Evolutionary conservation across 768 basidiomycete species (phyloP), one percentile per base, ranked within the genome.

Genomic region (Lactarius indigo): DNA sequence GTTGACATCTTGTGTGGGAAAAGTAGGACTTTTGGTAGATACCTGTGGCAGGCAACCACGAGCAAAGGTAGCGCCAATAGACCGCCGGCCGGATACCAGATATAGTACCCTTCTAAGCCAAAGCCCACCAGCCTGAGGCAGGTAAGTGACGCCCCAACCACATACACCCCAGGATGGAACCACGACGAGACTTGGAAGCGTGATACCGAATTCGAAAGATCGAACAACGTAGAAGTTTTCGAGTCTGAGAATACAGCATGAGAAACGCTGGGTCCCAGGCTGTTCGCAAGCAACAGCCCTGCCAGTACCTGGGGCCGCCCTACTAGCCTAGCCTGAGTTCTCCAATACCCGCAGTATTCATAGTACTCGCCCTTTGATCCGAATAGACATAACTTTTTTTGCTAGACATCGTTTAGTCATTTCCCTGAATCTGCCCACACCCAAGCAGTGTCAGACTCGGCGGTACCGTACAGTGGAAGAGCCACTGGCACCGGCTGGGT

Each of bases 301-400:
- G 6, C 23, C 44, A 47, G 10, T 50, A 26, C 37, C 37, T n/a
- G n/a, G n/a, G n/a, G n/a, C n/a, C n/a, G n/a, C n/a, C n/a, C n/a
- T 37, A 9, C 37, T 17, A 39, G 12, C 35, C 37, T 39, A 39
- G 35, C 35, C 35, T 37, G 35, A 13, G 12, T 39, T 39, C 37
- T 15, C 37, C 47, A 50, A 20, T 50, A 50, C 23, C 12, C 23
- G 12, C 23, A 47, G 12, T 47, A 47, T 17, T n/a, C n/a, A n/a
- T n/a, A 20, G 13, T 39, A 31, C 37, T 35, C 42, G 28, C 44
- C 42, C 63, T 31, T 37, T 69, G n/a, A 58, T 39, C 69, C 26
- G 64, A 64, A 54, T 71, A 4, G 70, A 69, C 28, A 64, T 60
- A 64, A 66, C 15, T 59, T 66, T 57, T 66, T 71, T 15, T 60